Base-by-base conservation (phyloP, 2,329 filamentous ascomycete genomes). In the Paramyrothecium sp. region DNA sequence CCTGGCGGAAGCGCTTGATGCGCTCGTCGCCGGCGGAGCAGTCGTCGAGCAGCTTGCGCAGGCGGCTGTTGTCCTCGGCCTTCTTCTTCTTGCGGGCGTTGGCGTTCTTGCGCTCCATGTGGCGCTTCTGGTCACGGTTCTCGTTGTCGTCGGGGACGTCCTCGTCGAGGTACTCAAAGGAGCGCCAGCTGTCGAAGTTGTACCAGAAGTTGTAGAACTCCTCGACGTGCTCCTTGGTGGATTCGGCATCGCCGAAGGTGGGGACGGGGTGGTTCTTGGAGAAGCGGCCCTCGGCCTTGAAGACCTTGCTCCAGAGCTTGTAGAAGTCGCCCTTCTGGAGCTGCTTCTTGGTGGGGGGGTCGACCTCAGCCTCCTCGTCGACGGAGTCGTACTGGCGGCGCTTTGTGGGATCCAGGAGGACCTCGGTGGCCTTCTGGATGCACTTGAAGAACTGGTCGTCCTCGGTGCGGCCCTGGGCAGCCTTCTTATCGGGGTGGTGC, bases 371-470 rank as follows among this genome's bases (percentile, higher is more conserved):
- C 66, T 86, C 88, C 77, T 97, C 93, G 70, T 99, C 95, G 60
- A 98, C 93, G 2, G 92, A 97, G 77, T 99, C 95, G 78, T 90
- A 99, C 78, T 99, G 95, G 58, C 93, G 89, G 61, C 95, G 91
- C 81, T 92, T 96, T 74, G 88, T 83, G 54, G 95, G 95, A 80
- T 99, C 95, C 56, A 92, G 85, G 19, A 99, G 89, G 54, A 98
- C 85, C 70, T 99, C 95, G 68, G 90, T 94, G 57, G 95, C 95
- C 78, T 97, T 97, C 75, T 99, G 96, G 75, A 99, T 99, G 78
- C 96, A 99, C 85, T 99, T 99, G 89, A 99, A 99, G 84, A 99
- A 99, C 75, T 90, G 91, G 76, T 99, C 95, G 77, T 97, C 94
- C 69, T 98, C 93, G 66, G 86, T 85, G 68, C 86, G 85, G 60